Evolutionary conservation across 768 basidiomycete genomes (phyloP), one percentile per base, ranked within the genome.

Genomic region (Boletus rufocinnamomeus): DNA sequence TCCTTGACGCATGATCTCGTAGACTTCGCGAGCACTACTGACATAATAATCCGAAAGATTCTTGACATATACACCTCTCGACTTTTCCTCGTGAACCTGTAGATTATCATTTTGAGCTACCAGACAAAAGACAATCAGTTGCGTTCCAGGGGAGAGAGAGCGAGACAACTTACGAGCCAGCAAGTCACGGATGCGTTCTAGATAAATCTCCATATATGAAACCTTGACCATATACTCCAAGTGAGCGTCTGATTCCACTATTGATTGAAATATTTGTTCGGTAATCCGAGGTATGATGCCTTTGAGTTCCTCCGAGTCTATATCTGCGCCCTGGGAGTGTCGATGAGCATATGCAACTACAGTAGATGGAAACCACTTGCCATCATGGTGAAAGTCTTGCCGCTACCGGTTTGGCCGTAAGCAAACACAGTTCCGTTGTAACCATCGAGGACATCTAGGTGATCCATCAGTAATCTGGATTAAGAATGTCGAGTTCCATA

Each of bases 301-400:
- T 77, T 91, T 94, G 60, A 96, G 79, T 25, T 95, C 90, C n/a
- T 85, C 82, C 40, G 88, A 87, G 75, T 98, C 96, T 75, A 99
- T 98, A 74, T 98, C 94, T 38, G 96, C 93, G 37, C 97, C 97
- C 96, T 98, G 67, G 43, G 35, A 28, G 17, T 45, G 45, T 40
- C 21, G 27, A 54, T 64, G 40, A 61, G 59, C 32, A 47, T 34
- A 57, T n/a, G 34, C 17, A 69, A 52, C 11, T 7, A 50, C 34
- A 50, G 34, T 23, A 50, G 23, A 30, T n/a, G 40, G 52, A 45
- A 46, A 52, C 21, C 11, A 57, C 80, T 59, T 63, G 88, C 97
- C 96, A 98, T 98, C 97, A 98, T 98, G 23, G 97, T 95, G 74
- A 95, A 96, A 1, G 93, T 95, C 77, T 99, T 99, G 57, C 96